phyloP scores from a whole-genome alignment of 164 flowering plant genomes.

The Cinnamomum micranthum region DNA sequence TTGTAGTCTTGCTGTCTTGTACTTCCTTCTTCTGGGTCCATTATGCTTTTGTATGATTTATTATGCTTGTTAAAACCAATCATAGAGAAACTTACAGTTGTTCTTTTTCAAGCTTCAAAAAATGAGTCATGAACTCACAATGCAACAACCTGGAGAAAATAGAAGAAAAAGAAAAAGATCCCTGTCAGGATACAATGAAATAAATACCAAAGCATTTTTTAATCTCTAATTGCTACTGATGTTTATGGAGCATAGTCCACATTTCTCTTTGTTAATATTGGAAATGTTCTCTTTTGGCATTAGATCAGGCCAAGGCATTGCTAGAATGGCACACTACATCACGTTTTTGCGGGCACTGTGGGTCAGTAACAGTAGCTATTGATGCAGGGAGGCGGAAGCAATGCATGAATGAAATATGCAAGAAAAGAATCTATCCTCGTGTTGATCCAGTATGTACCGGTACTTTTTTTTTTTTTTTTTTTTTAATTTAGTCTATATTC shows the following conservation, averaged over 20 bases:
- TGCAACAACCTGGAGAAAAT: no score
- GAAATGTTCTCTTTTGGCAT: slow-evolving; percentile 9
- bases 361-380: slow-evolving; percentile 51
- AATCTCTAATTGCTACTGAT: not conserved
- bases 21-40: no score
- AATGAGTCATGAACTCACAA: no score
- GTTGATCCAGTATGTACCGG: slow-evolving; percentile 71
- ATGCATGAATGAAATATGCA: slow-evolving; percentile 72
- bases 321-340: slow-evolving; percentile 80
- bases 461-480: no score
- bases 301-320: slow-evolving; percentile 78
- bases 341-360: slow-evolving; percentile 86
- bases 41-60: no score
- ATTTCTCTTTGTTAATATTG: not conserved
- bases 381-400: slow-evolving; percentile 89
- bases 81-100: no score
- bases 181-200: not conserved
- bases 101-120: no score
- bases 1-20: no score
- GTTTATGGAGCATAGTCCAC: not conserved
- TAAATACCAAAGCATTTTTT: not conserved
- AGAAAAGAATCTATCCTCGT: slow-evolving; percentile 81
- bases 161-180: not conserved
- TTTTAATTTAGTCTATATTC: not conserved
- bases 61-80: no score